Conservation (phyloP, 2,329 filamentous ascomycete genomes). For the Balansia obtecta region DNA sequence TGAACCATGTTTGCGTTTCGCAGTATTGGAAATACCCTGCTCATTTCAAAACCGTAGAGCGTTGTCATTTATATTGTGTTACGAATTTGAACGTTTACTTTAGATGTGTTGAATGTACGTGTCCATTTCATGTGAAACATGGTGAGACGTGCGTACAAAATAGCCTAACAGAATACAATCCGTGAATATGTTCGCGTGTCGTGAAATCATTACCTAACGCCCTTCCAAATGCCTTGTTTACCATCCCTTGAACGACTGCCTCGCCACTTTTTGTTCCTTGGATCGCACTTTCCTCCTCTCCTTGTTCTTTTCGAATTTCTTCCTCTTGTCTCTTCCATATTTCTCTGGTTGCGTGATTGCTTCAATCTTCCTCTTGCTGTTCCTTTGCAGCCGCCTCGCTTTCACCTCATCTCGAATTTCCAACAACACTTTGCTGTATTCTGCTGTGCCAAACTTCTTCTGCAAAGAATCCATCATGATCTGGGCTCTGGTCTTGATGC, state of each 20-base stretch:
- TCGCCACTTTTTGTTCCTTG: constrained; percentile 55
- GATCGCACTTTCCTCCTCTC: constrained; percentile 70
- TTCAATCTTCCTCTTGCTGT: constrained; percentile 80
- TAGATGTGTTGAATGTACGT: background rate
- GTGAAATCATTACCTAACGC: constrained; percentile 13
- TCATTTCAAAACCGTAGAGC: background rate
- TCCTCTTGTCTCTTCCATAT: constrained; percentile 65
- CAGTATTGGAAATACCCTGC: background rate
- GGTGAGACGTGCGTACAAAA: background rate
- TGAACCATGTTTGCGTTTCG: background rate
- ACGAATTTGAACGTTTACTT: background rate
- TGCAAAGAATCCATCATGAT: constrained; percentile 75
- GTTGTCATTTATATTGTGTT: background rate
- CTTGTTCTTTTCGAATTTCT: constrained; percentile 75
- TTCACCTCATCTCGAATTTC: constrained; percentile 62
- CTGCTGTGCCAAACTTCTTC: constrained; percentile 68
- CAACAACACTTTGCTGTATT: constrained; percentile 63
- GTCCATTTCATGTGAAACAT: too few species aligned
- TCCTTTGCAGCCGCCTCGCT: constrained; percentile 58
- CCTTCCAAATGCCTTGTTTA: constrained; percentile 13
- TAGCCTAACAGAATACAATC: background rate
- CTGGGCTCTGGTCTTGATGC: constrained; percentile 57
- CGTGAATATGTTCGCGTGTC: background rate
- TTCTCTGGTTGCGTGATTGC: constrained; percentile 72
- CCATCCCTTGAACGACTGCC: constrained; percentile 53